Evolutionary conservation across 1,284 basidiomycete species (phyloP), one percentile per base, ranked within the genome.

Genomic region (Melampsora occidentalis): DNA sequence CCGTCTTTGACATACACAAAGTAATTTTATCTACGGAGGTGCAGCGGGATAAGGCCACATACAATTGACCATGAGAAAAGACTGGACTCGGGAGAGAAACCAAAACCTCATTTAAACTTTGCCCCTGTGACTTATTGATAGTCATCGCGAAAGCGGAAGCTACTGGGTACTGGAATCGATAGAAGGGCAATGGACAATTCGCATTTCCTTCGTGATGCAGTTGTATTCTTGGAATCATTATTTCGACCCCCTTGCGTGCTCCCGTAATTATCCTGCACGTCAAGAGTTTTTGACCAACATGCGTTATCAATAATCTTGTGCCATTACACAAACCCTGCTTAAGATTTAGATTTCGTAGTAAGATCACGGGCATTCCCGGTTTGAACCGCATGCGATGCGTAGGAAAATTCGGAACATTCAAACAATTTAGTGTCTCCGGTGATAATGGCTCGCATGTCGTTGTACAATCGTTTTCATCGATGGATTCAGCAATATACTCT

Each of bases 61-160:
- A 71, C 0, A 71, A 25, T 20, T 71, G 69, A 3, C 69, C 69
- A 62, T 71, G 53, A 1, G 35, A 22, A 62, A 71, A 71, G 2
- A 71, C 59, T 14, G 57, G 68, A 28, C 57, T 20, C 48, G 18
- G 16, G 9, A 59, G 22, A 63, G 6, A 35, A 22, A 71, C 5
- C 31, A 33, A 7, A 0, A 62, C 5, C 16, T 22, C 25, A 7
- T 51, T 53, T n/a, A 71, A 39, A 20, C 57, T 39, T 20, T 71
- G 69, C 2, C 59, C 69, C 20, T 71, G 69, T 10, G 69, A 59
- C 31, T 71, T 71, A 25, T 71, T 71, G 5, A 71, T 62, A 7
- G 53, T 71, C 28, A 62, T 39, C 0, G 57, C 57, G 63, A 71
- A 71, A 9, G 69, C 69, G 4, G 62, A 14, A 2, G 53, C 7